Percentiles rank a stretch among this genome's conserved stretches.
These are phyloP conservation scores for Cercospora sp. DNA, from an alignment of 2,329 filamentous ascomycete species.

Conservation along the genomic window DNA sequence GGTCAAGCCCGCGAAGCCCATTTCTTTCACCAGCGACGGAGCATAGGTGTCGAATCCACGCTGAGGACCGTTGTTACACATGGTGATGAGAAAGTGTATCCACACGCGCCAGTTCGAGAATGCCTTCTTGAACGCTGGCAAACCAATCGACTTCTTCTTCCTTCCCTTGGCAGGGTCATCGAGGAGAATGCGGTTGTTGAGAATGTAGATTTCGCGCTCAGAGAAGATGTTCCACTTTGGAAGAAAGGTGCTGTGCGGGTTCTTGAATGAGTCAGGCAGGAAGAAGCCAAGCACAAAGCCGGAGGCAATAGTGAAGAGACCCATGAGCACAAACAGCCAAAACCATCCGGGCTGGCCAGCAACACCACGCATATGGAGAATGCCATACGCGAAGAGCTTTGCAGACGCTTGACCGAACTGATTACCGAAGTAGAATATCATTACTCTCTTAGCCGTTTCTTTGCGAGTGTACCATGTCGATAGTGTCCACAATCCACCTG, in stretches of 20 bases:
- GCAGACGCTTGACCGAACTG: conserved; percentile 45
- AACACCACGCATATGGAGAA: conserved; percentile 36
- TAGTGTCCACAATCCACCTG: conserved; percentile 51
- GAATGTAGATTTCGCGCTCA: conserved; percentile 36
- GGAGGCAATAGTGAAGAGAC: conserved; percentile 39
- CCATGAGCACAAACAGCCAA: conserved; percentile 38
- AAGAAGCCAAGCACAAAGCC: conserved; percentile 40
- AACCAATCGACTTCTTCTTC: conserved; percentile 37
- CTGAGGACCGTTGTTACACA: conserved; percentile 38
- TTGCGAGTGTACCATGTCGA: conserved; percentile 52
- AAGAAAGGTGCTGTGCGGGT: conserved; percentile 34
- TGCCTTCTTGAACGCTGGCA: conserved; percentile 37
- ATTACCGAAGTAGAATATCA: conserved; percentile 51
- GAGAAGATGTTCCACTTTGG: conserved; percentile 34
- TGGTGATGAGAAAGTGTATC: conserved; percentile 39
- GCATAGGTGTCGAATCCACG: conserved; percentile 39
- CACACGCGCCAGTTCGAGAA: conserved; percentile 39
- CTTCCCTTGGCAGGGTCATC: conserved; percentile 38
- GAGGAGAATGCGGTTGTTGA: conserved; percentile 33
- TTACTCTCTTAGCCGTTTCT: conserved; percentile 51
- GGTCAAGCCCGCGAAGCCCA: conserved; percentile 34
- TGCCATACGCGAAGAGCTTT: conserved; percentile 48
- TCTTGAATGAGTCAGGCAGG: conserved; percentile 38
- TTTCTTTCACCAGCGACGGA: conserved; percentile 36
- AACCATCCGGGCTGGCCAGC: conserved; percentile 31